Evolutionary conservation across 1,139 yeast species (phyloP).

Genomic region (Debaryomyces udenii): DNA sequence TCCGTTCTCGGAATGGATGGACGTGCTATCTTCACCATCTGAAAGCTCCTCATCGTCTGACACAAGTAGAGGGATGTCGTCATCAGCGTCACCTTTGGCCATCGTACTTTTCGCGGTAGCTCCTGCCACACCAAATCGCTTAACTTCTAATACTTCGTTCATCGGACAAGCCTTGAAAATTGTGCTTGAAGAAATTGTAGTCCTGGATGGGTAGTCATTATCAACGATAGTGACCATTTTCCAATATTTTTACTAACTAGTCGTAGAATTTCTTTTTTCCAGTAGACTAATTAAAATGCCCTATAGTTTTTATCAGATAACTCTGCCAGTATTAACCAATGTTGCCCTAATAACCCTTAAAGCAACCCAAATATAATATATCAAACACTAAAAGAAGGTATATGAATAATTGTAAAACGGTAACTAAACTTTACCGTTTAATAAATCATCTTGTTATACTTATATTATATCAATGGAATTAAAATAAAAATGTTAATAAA

Average conservation of each 20-base stretch:
- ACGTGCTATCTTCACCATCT: conserved; percentile 26
- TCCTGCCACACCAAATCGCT: conserved; percentile 4
- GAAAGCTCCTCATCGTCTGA: conserved; percentile 34
- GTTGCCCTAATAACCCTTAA: not conserved
- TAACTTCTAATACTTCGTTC: conserved; percentile 8
- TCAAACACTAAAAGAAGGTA: conserved; percentile 3
- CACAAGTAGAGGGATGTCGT: conserved; percentile 32
- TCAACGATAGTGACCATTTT: conserved; percentile 12
- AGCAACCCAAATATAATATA: conserved; percentile 8
- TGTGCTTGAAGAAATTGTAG: conserved; percentile 10
- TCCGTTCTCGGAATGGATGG: conserved; percentile 9
- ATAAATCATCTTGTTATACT: conserved; percentile 5
- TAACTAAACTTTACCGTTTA: conserved; percentile 1
- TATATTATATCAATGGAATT: conserved; percentile 2
- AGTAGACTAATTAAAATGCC: conserved; percentile 10
- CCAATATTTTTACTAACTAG: conserved; percentile 1
- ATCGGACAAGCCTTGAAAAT: conserved; percentile 6
- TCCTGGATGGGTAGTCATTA: conserved; percentile 11
- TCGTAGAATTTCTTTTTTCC: conserved; percentile 15
- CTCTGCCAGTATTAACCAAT: conserved; percentile 1
- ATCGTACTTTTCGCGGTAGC: conserved; percentile 4
- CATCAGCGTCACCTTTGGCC: conserved; percentile 15
- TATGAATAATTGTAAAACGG: conserved; percentile 4
- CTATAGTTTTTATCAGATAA: not conserved
- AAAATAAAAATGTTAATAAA: conserved; percentile 4